Conservation (phyloP, 1,284 basidiomycete genomes). For the Microbotryum violaceum region DNA sequence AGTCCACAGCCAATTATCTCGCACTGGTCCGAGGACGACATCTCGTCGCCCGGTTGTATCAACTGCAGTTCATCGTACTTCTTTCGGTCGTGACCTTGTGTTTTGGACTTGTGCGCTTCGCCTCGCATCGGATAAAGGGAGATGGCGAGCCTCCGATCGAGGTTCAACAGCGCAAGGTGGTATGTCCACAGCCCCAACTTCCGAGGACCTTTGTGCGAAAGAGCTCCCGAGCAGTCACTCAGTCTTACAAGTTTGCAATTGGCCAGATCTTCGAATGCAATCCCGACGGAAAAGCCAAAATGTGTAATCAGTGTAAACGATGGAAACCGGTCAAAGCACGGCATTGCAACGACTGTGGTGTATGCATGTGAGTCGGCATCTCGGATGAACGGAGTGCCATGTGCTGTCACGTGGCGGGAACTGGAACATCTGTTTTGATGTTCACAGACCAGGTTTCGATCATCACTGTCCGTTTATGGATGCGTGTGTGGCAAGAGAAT, state of each 20-base stretch:
- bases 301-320: conserved; percentile 10
- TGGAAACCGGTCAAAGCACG: conserved; percentile 11
- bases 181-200: neutral
- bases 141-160: neutral
- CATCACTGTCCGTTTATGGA: conserved; percentile 29
- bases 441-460: conserved; percentile 8
- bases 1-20: conserved; percentile 10
- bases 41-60: neutral
- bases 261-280: conserved; percentile 22
- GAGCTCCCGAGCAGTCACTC: neutral
- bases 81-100: neutral
- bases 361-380: conserved; percentile 3
- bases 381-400: neutral
- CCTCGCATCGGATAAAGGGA: too few species aligned
- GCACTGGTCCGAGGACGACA: neutral
- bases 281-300: neutral
- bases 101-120: too few species aligned
- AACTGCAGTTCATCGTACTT: conserved; percentile 3
- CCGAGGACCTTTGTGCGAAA: too few species aligned
- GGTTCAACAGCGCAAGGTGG: conserved; percentile 7
- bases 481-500: conserved; percentile 8
- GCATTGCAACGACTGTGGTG: conserved; percentile 24
- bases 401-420: neutral
- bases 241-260: neutral
- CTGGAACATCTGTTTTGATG: neutral